Percentiles rank a stretch among this genome's conserved stretches.
phyloP scores from a whole-genome alignment of 345 rosid genomes.

The Dipteronia sinensis region DNA sequence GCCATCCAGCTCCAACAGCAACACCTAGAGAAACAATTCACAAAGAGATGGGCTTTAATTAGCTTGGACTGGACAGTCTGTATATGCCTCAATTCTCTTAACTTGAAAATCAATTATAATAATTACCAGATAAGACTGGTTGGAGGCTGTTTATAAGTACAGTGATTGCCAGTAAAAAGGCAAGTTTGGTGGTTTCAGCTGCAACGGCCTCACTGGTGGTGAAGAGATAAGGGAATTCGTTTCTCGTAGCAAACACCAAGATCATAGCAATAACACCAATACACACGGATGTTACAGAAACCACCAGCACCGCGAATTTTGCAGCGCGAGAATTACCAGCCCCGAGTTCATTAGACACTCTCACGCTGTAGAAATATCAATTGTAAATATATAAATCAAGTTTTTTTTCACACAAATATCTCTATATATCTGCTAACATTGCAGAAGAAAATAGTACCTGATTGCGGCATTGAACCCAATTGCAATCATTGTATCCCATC shows the following conservation, averaged over 20 bases:
- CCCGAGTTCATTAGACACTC: slow-evolving; percentile 92
- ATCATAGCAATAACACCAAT: slow-evolving; percentile 66
- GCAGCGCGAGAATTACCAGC: slow-evolving; percentile 71
- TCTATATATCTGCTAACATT: neutral
- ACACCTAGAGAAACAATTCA: slow-evolving; percentile 50
- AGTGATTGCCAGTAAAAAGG: slow-evolving; percentile 60
- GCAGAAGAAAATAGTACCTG: slow-evolving; percentile 43
- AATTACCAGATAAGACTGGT: slow-evolving; percentile 79
- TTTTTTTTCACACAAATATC: neutral
- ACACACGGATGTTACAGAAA: slow-evolving; percentile 62
- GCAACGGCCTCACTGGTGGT: slow-evolving; percentile 77
- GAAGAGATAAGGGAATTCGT: slow-evolving; percentile 76
- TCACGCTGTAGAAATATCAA: slow-evolving; percentile 53
- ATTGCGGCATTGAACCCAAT: slow-evolving; percentile 90
- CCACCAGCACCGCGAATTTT: slow-evolving; percentile 69
- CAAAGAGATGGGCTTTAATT: neutral
- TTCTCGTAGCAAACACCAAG: slow-evolving; percentile 59
- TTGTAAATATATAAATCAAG: neutral
- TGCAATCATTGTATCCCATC: slow-evolving; percentile 93
- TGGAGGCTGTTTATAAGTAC: slow-evolving; percentile 91
- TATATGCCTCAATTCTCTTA: neutral
- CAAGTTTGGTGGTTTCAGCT: slow-evolving; percentile 72
- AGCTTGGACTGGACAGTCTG: neutral
- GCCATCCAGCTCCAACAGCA: slow-evolving; percentile 99
- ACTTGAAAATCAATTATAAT: slow-evolving; percentile 3